phyloP scores from a whole-genome alignment of 2,329 filamentous ascomycete species.

The Exophiala sideris region DNA sequence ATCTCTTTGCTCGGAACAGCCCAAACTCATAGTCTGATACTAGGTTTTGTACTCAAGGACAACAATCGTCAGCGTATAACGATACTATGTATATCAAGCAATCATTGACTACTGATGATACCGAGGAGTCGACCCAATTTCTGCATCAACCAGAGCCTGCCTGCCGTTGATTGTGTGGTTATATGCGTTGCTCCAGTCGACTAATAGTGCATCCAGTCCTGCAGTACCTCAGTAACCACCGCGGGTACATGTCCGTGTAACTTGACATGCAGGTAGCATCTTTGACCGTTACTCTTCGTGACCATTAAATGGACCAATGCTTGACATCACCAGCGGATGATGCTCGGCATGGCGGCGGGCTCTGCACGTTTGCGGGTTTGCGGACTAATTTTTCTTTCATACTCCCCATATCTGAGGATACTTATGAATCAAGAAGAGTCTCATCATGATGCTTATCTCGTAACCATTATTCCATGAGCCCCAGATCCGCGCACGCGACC shows the following conservation, averaged over 20 bases:
- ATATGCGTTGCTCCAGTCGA: neutral
- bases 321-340: constrained; percentile 13
- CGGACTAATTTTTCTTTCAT: neutral
- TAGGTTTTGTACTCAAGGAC: no score
- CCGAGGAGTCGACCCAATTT: no score
- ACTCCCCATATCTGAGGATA: neutral
- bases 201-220: neutral
- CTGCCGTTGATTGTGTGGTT: no score
- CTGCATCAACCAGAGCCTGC: no score
- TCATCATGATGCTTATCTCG: neutral
- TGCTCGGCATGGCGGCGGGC: constrained; percentile 1
- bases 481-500: constrained; percentile 11
- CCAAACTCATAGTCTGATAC: no score
- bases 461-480: constrained; percentile 1
- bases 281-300: constrained; percentile 14
- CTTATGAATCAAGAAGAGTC: neutral
- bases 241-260: constrained; percentile 7
- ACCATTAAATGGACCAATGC: constrained; percentile 5
- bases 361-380: neutral
- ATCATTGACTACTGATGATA: no score
- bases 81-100: no score
- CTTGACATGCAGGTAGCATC: constrained; percentile 7
- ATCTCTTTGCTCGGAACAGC: constrained; percentile 1
- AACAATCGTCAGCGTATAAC: no score
- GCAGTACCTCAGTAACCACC: neutral